Evolutionary conservation across 169 alveolate genomes (phyloP).

Genomic region (Fabrea salina): DNA sequence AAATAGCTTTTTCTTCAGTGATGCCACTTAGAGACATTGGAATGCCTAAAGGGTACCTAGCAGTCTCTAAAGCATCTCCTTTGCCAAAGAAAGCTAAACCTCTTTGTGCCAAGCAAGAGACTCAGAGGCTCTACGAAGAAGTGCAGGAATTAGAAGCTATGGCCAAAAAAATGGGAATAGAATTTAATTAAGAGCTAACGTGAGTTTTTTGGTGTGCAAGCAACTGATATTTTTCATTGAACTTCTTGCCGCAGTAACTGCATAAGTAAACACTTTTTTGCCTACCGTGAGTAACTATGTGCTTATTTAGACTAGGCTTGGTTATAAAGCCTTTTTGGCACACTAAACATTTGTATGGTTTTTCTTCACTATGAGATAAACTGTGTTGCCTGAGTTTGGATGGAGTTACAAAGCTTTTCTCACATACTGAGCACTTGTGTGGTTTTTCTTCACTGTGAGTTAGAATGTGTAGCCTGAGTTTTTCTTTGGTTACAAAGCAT

Average conservation of each 20-base stretch:
- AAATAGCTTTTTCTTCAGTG: slow-evolving; percentile 44
- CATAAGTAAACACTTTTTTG: no score
- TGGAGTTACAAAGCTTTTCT: not conserved
- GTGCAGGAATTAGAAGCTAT: not conserved
- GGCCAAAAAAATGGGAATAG: not conserved
- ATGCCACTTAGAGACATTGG: slow-evolving; percentile 54
- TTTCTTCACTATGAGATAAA: not conserved
- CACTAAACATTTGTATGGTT: not conserved
- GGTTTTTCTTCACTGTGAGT: not conserved
- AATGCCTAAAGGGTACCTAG: slow-evolving; percentile 51
- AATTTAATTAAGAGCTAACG: no score
- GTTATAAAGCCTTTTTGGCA: not conserved
- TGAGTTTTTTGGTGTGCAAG: no score
- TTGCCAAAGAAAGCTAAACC: not conserved
- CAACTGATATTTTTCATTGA: no score
- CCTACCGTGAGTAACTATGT: not conserved
- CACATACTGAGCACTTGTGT: not conserved
- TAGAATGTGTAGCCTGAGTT: not conserved
- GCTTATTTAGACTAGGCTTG: not conserved
- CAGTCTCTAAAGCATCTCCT: not conserved
- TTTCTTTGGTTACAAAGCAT: not conserved
- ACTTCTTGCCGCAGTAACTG: no score
- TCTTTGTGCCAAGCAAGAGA: not conserved
- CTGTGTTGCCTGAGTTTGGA: not conserved
- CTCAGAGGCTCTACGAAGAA: not conserved